Conservation (phyloP, 164 flowering plant species). For the Pachysandra terminalis region DNA sequence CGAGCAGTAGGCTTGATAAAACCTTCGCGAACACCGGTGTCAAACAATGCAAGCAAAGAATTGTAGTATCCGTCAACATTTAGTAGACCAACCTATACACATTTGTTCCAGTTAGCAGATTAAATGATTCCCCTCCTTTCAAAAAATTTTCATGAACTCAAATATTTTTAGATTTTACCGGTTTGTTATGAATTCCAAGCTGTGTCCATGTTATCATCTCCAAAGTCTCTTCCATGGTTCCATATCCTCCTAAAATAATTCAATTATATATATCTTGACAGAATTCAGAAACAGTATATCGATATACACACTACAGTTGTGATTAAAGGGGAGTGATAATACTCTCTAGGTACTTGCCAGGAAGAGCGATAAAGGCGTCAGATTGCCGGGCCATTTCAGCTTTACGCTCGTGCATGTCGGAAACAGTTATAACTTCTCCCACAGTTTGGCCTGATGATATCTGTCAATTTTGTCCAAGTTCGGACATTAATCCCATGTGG, state of each 20-base stretch:
- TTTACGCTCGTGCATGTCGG: conserved; percentile 93
- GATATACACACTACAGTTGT: too few species aligned
- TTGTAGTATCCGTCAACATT: conserved; percentile 91
- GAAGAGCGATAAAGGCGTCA: conserved; percentile 93
- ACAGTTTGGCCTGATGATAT: conserved; percentile 84
- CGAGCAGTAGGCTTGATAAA: conserved; percentile 85
- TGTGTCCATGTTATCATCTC: conserved; percentile 97
- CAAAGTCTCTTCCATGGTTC: conserved; percentile 89
- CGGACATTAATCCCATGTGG: not conserved
- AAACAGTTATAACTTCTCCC: conserved; percentile 71
- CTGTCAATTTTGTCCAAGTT: conserved; percentile 31
- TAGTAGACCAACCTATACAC: conserved; percentile 70
- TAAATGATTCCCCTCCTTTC: not conserved
- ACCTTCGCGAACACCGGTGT: conserved; percentile 84
- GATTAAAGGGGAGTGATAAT: not conserved
- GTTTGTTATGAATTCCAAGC: conserved; percentile 88
- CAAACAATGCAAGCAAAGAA: conserved; percentile 71
- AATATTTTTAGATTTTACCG: conserved; percentile 42
- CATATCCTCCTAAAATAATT: conserved; percentile 73
- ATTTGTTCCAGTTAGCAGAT: not conserved
- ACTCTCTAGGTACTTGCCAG: conserved; percentile 44
- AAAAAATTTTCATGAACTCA: not conserved
- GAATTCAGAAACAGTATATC: not conserved
- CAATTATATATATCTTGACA: not conserved
- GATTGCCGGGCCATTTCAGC: conserved; percentile 83